These are phyloP conservation scores for Corniculantispora saksenae DNA, from an alignment of 2,329 filamentous ascomycete species.

Conservation along the genomic window DNA sequence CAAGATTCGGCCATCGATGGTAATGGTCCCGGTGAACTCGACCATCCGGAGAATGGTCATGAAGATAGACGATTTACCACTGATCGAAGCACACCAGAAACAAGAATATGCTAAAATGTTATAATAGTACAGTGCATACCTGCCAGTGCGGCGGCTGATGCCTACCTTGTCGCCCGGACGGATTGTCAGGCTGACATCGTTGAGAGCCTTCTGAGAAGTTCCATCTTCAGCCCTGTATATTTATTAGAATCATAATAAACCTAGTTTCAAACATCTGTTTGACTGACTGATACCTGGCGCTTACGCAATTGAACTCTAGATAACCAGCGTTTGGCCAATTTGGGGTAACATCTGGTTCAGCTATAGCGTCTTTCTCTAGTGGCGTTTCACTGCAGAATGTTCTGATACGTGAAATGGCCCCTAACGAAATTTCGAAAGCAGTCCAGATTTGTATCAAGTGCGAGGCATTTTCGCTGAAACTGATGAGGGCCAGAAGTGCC, in stretches of 20 bases:
- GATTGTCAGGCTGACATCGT: background rate
- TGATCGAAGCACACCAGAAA: background rate
- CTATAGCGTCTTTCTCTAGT: background rate
- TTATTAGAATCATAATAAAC: background rate
- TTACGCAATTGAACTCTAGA: background rate
- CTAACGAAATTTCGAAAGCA: background rate
- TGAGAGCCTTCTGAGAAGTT: background rate
- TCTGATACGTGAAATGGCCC: background rate
- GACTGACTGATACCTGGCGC: background rate
- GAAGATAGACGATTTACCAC: constrained; percentile 5
- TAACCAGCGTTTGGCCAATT: background rate
- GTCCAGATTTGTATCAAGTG: background rate
- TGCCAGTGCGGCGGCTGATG: constrained; percentile 8
- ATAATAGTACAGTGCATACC: background rate
- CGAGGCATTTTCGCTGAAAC: background rate
- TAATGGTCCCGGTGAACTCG: constrained; percentile 31
- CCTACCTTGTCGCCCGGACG: background rate
- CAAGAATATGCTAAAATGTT: background rate
- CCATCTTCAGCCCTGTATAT: background rate
- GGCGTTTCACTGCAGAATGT: background rate
- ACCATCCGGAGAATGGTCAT: background rate
- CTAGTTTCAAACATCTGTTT: background rate
- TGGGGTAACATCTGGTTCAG: background rate
- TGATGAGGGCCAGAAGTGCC: background rate
- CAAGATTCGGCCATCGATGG: constrained; percentile 44